Base-by-base conservation (phyloP, 768 basidiomycete genomes). In the Pulveroboletus sp. region DNA sequence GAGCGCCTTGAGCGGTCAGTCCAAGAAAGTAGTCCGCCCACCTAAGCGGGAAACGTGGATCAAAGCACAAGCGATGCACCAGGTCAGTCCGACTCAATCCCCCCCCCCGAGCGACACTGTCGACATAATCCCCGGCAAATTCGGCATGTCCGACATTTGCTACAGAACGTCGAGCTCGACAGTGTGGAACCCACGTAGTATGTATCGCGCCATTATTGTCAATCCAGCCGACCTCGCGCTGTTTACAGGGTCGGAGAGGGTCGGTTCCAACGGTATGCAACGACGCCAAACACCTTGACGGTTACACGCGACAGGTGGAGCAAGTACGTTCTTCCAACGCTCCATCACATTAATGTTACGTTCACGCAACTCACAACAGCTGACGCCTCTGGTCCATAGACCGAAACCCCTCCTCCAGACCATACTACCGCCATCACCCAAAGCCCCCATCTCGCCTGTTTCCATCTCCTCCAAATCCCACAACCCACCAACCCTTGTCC, bases 1-100 rank as follows among this genome's bases (percentile, higher is more conserved):
- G 72, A 75, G 37, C 65, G 81, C 47, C 74, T 90, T 0, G 84
- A 89, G 48, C 79, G 76, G 57, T 72, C 76, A 10, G 65, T 78
- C 0, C 67, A 66, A 19, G 62, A 66, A 45, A 58, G 60, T n/a
- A 50, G 43, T 40, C 43, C 58, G 1, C 52, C 59, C n/a, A n/a
- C n/a, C n/a, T 7, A 59, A 49, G 40, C 61, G 61, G 32, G 59
- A 66, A 43, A 65, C 70, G 0, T 84, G 81, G 82, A 69, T 86
- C 27, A 80, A 76, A 52, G 77, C 77, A 0, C 76, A 79, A 47
- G 72, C 72, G 16, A 71, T 72, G 16, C 57, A 84, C 14, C 82
- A 87, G 76, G 87, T 82, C 31, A 23, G 73, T 12, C 20, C 51
- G 14, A 34, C n/a, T n/a, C n/a, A n/a, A n/a, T n/a, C n/a, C 16